These are phyloP conservation scores for Hyaloscypha finlandica DNA, from an alignment of 495 filamentous ascomycete genomes.

Conservation along the genomic window DNA sequence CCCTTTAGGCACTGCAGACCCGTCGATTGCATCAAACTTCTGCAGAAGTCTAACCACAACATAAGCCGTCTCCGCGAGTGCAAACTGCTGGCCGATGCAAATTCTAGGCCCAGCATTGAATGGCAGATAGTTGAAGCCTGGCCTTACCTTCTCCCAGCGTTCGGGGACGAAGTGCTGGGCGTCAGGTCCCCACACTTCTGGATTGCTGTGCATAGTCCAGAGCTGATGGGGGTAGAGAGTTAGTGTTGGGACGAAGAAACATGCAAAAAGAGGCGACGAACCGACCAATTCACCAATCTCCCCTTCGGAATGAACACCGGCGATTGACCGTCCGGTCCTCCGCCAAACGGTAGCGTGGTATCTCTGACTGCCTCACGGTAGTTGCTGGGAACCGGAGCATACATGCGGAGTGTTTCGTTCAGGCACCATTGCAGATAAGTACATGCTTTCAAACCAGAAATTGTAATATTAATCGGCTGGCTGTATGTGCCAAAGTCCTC, in stretches of 20 bases:
- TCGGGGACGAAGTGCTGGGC: constrained; percentile 54
- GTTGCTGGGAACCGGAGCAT: constrained; percentile 55
- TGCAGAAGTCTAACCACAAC: constrained; percentile 70
- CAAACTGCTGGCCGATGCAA: constrained; percentile 83
- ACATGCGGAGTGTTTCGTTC: constrained; percentile 51
- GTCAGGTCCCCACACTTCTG: constrained; percentile 52
- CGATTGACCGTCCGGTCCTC: constrained; percentile 63
- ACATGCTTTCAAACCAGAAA: constrained; percentile 70
- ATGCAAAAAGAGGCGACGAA: background rate
- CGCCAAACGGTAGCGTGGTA: constrained; percentile 74
- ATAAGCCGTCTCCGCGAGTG: constrained; percentile 76
- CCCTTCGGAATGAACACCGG: constrained; percentile 41
- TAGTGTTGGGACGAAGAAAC: too few species aligned
- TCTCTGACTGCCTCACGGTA: constrained; percentile 63
- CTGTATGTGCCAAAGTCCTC: constrained; percentile 56
- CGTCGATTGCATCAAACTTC: constrained; percentile 56
- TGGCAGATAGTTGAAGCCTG: constrained; percentile 60
- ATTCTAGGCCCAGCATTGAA: constrained; percentile 68
- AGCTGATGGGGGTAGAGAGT: constrained; percentile 13
- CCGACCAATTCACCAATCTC: constrained; percentile 42
- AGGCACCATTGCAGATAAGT: constrained; percentile 44
- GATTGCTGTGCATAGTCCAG: constrained; percentile 53
- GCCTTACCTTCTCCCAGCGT: constrained; percentile 54
- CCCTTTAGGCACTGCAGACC: background rate
- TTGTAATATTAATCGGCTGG: constrained; percentile 60